phyloP scores from a whole-genome alignment of 1,284 basidiomycete species.

The Peniophora sp. region DNA sequence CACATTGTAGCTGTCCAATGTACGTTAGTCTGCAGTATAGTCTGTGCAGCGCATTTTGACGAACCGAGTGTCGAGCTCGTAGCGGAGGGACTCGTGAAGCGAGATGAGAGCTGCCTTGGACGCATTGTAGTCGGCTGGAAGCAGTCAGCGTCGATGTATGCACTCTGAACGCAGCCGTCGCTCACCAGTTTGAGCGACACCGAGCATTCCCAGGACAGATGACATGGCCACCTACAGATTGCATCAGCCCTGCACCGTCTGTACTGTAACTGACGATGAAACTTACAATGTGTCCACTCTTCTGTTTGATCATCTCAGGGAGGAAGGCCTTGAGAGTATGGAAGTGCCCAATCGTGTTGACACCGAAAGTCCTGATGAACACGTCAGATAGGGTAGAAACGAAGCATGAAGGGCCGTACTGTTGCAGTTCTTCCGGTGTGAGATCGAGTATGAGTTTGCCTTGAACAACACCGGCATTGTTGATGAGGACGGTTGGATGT shows the following conservation, averaged over 20 bases:
- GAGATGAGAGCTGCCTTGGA: conserved; percentile 80
- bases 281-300: conserved; percentile 79
- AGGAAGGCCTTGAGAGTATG: conserved; percentile 91
- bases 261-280: background rate
- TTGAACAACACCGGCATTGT: conserved; percentile 94
- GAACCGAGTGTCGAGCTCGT: conserved; percentile 70
- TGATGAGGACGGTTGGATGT: conserved; percentile 84
- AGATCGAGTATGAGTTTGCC: conserved; percentile 83
- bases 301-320: conserved; percentile 77
- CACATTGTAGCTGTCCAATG: conserved; percentile 49
- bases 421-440: conserved; percentile 65
- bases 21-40: no score
- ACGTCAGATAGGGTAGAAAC: conserved; percentile 3
- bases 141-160: conserved; percentile 5
- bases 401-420: conserved; percentile 40
- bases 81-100: conserved; percentile 74
- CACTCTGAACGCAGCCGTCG: conserved; percentile 9
- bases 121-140: conserved; percentile 77
- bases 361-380: conserved; percentile 70
- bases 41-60: conserved; percentile 4
- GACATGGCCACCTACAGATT: conserved; percentile 62
- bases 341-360: conserved; percentile 86
- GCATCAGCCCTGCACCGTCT: conserved; percentile 3
- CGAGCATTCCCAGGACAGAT: conserved; percentile 73
- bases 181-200: conserved; percentile 76